Evolutionary conservation across 2,329 filamentous ascomycete genomes (phyloP), one percentile per base, ranked within the genome.

Genomic region (Sporothrix pallida): DNA sequence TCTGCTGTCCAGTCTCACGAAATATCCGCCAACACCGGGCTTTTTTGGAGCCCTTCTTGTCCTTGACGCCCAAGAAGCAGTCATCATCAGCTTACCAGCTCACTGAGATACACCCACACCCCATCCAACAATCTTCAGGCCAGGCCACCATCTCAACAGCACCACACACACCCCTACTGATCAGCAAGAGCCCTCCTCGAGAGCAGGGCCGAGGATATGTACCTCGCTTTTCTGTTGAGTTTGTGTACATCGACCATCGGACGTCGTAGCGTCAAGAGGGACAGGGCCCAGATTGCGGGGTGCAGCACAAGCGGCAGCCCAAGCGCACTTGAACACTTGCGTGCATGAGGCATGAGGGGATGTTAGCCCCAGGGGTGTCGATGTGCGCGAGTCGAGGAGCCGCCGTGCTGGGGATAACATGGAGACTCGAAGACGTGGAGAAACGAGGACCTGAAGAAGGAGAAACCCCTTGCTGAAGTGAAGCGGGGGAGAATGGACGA

Each of bases 231-330:
- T 37, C 31, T 37, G 31, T 37, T 3, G 31, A 13, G 48, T 26
- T 20, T 26, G 48, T 37, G 26, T 42, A 42, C 48, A 17, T 69
- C 48, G 23, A 37, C 31, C 31, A 37, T 37, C 2, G 31, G n/a
- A 56, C 26, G 48, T 42, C 31, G 67, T 6, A 42, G 48, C 15
- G 26, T 37, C 15, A 23, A 31, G 9, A 23, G 31, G 46, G 50
- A 17, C 31, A 58, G 20, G 50, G 12, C 13, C 67, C 56, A 63
- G 56, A 71, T 62, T 63, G 70, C 70, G 70, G 70, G 54, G 70
- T 71, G 70, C 70, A 71, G 70, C 15, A 71, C 70, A 63, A 58
- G 68, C 68, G 62, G 70, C 70, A 71, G 70, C 15, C 63, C 70
- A 63, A 58, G 68, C 68, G 62, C 31, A 37, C 31, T 67, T 56